Percentiles rank a stretch among this genome's conserved stretches.
Evolutionary conservation across 2,329 filamentous ascomycete genomes (phyloP).

Genomic region (Calonectria ilicicola): DNA sequence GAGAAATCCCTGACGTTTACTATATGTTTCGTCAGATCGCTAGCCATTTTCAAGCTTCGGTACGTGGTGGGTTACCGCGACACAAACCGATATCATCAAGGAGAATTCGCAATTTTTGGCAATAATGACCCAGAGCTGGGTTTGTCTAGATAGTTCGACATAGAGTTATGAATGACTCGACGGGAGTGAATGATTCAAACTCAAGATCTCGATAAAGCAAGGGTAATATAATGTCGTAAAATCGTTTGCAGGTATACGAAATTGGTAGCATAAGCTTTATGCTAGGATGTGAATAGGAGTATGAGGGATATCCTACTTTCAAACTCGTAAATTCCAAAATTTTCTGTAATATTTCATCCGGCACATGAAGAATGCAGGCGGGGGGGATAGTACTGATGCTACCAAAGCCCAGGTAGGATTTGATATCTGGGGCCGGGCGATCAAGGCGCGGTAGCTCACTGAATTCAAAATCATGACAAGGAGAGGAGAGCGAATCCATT

Average conservation of each 20-base stretch:
- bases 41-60: neutral
- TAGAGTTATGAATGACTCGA: neutral
- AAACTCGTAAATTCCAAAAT: neutral
- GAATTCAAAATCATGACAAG: neutral
- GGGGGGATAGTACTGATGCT: too few relatives aligned
- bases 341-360: neutral
- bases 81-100: neutral
- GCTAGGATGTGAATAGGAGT: neutral
- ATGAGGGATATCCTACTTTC: too few relatives aligned
- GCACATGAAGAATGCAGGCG: neutral
- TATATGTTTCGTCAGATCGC: neutral
- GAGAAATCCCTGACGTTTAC: neutral
- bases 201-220: neutral
- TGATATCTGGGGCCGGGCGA: neutral
- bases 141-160: neutral
- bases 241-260: neutral
- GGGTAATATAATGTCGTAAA: neutral
- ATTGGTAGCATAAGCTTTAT: neutral
- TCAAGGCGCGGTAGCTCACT: neutral
- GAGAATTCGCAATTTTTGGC: neutral
- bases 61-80: neutral
- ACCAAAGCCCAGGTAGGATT: neutral
- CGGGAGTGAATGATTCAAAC: neutral
- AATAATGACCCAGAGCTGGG: neutral
- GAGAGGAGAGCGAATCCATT: neutral